These are phyloP conservation scores for Ligustrum vulgare DNA, from an alignment of 257 asterid genomes.

Conservation along the genomic window DNA sequence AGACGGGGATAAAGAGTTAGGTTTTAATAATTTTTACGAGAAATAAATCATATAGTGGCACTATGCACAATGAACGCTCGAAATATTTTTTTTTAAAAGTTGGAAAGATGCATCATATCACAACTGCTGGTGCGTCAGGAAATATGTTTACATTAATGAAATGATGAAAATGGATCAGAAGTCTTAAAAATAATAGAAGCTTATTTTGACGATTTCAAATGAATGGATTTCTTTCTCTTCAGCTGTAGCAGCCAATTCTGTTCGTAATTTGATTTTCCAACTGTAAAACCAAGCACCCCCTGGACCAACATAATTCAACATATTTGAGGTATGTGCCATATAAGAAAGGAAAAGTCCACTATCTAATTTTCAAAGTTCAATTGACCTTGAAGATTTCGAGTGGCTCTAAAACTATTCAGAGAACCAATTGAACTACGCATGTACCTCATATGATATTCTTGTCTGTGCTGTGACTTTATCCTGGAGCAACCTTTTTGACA, in stretches of 20 bases:
- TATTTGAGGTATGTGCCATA: background rate
- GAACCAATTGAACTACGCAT: slow-evolving; percentile 11
- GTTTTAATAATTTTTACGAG: too few relatives aligned
- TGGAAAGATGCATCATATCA: background rate
- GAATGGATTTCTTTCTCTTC: slow-evolving; percentile 98
- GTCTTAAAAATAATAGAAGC: slow-evolving; percentile 7
- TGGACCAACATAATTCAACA: slow-evolving; percentile 22
- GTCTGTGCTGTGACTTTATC: slow-evolving; percentile 81
- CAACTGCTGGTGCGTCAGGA: background rate
- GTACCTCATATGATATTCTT: slow-evolving; percentile 67
- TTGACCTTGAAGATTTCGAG: background rate
- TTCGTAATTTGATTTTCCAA: slow-evolving; percentile 86
- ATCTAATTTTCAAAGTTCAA: background rate
- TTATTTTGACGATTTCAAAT: slow-evolving; percentile 54
- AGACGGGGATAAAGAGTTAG: too few relatives aligned
- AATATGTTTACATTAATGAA: background rate
- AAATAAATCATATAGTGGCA: too few relatives aligned
- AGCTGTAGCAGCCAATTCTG: slow-evolving; percentile 91
- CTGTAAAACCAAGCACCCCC: slow-evolving; percentile 70
- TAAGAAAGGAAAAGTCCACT: background rate
- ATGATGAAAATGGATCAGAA: background rate
- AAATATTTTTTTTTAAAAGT: too few relatives aligned
- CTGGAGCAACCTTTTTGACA: slow-evolving; percentile 66
- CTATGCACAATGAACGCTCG: too few relatives aligned
- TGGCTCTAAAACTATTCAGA: background rate